Evolutionary conservation across 371 early-diverging fungal species (phyloP).

Genomic region (Blastocladiella emersonii): DNA sequence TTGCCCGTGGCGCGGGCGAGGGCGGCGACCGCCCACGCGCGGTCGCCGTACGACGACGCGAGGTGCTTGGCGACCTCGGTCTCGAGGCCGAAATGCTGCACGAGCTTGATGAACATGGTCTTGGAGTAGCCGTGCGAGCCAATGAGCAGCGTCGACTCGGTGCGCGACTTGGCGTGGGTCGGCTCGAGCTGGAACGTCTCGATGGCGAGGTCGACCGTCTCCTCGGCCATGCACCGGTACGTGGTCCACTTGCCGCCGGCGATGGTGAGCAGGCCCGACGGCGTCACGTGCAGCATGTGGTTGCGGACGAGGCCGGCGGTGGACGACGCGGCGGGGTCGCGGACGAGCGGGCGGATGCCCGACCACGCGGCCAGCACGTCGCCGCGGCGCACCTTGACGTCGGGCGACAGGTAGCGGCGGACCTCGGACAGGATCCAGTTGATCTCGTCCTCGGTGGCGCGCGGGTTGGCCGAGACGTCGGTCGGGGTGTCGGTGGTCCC

Average conservation of each 20-base stretch:
- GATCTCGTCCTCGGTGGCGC: constrained; percentile 88
- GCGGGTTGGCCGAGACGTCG: constrained; percentile 59
- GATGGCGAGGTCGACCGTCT: constrained; percentile 87
- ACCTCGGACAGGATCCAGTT: constrained; percentile 93
- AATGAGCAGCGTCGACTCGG: constrained; percentile 62
- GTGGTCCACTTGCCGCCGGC: constrained; percentile 99
- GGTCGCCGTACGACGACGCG: constrained; percentile 85
- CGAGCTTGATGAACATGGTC: constrained; percentile 78
- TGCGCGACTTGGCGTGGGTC: constrained; percentile 36
- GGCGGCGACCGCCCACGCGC: constrained; percentile 81
- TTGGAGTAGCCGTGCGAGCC: constrained; percentile 80
- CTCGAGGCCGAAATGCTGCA: constrained; percentile 86
- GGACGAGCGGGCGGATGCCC: constrained; percentile 97
- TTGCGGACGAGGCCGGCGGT: constrained; percentile 91
- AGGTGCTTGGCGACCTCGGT: constrained; percentile 89
- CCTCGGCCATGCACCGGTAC: constrained; percentile 96
- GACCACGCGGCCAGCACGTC: constrained; percentile 97
- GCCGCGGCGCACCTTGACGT: constrained; percentile 82
- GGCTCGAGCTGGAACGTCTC: constrained; percentile 48
- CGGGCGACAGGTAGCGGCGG: constrained; percentile 68
- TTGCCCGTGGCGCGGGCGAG: constrained; percentile 54
- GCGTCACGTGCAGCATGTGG: constrained; percentile 84
- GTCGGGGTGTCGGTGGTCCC: constrained; percentile 96
- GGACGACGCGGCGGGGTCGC: constrained; percentile 81
- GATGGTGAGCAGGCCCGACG: constrained; percentile 80